Evolutionary conservation across 495 filamentous ascomycete species (phyloP).

Genomic region (Lepraria neglecta): DNA sequence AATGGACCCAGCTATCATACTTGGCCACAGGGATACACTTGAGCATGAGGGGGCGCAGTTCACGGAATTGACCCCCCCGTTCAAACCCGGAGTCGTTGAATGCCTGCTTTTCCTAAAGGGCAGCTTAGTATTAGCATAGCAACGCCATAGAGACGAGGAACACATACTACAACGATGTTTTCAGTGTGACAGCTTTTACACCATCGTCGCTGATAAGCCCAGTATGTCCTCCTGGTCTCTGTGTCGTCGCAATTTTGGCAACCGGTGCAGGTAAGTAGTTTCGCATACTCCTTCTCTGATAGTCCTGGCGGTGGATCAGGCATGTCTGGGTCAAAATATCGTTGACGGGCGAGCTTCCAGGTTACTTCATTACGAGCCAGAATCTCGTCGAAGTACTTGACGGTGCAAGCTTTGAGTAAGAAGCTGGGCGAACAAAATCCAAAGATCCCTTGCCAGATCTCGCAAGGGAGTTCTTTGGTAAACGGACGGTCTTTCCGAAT

Average conservation of each 20-base stretch:
- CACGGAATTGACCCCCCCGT: too few species aligned
- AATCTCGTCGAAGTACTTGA: constrained; percentile 10
- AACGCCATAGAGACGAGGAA: background rate
- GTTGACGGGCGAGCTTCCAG: constrained; percentile 20
- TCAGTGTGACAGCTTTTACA: constrained; percentile 21
- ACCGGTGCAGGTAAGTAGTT: constrained; percentile 22
- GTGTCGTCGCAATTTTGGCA: constrained; percentile 25
- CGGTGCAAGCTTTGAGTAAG: constrained; percentile 16
- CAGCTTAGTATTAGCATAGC: background rate
- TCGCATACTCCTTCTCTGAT: constrained; percentile 24
- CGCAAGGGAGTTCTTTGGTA: background rate
- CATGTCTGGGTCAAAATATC: constrained; percentile 21
- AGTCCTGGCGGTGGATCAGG: constrained; percentile 24
- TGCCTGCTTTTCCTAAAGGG: background rate
- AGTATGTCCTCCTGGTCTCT: constrained; percentile 24
- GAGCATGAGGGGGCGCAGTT: background rate
- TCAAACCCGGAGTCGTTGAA: too few species aligned
- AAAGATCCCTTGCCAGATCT: constrained; percentile 26
- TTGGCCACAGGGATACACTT: constrained; percentile 18
- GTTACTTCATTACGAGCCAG: constrained; percentile 1
- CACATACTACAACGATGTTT: constrained; percentile 20
- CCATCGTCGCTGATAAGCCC: constrained; percentile 25
- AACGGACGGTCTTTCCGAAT: constrained; percentile 26
- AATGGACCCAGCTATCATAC: constrained; percentile 25
- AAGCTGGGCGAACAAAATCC: constrained; percentile 14